phyloP scores from a whole-genome alignment of 2,329 filamentous ascomycete species.

The Chaetomiaceae sp. region DNA sequence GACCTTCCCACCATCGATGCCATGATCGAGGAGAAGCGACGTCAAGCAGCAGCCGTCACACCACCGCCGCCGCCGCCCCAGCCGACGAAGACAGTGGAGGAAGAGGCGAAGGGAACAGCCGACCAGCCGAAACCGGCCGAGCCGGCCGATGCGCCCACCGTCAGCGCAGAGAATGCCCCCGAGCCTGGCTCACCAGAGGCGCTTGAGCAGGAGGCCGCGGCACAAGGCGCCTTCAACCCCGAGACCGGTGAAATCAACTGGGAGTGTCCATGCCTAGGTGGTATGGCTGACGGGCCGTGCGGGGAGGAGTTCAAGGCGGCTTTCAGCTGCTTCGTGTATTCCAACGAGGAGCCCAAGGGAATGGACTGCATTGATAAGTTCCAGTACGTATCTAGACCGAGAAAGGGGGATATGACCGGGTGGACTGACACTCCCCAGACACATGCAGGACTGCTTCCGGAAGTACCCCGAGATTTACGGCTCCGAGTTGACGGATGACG shows the following conservation, averaged over 20 bases:
- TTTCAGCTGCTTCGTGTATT: slow-evolving; percentile 98
- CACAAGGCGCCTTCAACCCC: slow-evolving; percentile 93
- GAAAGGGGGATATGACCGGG: neutral
- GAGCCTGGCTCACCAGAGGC: slow-evolving; percentile 41
- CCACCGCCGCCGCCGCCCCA: slow-evolving; percentile 29
- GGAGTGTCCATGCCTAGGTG: slow-evolving; percentile 96
- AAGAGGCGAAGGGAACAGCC: slow-evolving; percentile 13
- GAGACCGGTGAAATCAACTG: slow-evolving; percentile 99
- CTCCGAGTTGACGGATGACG: slow-evolving; percentile 77
- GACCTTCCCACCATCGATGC: slow-evolving; percentile 63
- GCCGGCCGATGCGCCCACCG: slow-evolving; percentile 22
- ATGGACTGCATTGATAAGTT: slow-evolving; percentile 98
- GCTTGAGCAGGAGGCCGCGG: slow-evolving; percentile 74
- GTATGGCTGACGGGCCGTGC: slow-evolving; percentile 95
- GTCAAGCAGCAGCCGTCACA: slow-evolving; percentile 36
- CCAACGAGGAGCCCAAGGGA: slow-evolving; percentile 89
- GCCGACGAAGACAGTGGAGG: slow-evolving; percentile 23
- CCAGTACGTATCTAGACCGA: slow-evolving; percentile 60
- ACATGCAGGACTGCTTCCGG: slow-evolving; percentile 97
- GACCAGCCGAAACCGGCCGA: slow-evolving; percentile 26
- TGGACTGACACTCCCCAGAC: slow-evolving; percentile 48
- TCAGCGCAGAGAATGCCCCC: neutral
- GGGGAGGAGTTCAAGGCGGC: slow-evolving; percentile 92
- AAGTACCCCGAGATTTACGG: slow-evolving; percentile 91
- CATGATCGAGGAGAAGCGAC: slow-evolving; percentile 60